Conservation (phyloP, 2,329 filamentous ascomycete species). For the Beauveria brongniartii region DNA sequence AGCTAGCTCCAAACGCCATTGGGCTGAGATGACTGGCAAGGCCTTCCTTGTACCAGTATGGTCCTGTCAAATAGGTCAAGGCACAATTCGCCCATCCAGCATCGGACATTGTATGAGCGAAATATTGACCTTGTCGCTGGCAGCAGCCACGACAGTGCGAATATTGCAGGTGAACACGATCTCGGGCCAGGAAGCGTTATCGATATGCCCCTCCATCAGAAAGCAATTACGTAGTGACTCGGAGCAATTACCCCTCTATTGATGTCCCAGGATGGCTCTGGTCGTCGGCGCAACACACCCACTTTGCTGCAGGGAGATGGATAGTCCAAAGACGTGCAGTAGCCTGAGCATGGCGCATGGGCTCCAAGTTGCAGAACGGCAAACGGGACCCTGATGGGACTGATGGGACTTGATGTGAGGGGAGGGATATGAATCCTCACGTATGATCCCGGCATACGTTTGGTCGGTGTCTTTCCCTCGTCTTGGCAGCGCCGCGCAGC, state of each 20-base stretch:
- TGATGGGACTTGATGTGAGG: neutral
- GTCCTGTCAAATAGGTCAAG: neutral
- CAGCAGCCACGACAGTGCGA: neutral
- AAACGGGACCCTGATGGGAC: conserved; percentile 2
- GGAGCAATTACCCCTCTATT: conserved; percentile 6
- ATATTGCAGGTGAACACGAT: neutral
- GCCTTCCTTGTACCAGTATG: neutral
- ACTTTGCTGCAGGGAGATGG: conserved; percentile 3
- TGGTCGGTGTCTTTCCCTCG: neutral
- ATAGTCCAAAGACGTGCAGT: conserved; percentile 4
- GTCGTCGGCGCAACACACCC: conserved; percentile 5
- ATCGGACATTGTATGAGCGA: neutral
- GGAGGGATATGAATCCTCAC: neutral
- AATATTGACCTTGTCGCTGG: neutral
- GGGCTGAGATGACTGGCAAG: neutral
- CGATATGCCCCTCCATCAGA: conserved; percentile 5
- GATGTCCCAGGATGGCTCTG: neutral
- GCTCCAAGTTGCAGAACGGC: neutral
- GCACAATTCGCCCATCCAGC: neutral
- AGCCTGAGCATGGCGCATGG: neutral
- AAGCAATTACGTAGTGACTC: neutral
- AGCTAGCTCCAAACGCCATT: neutral
- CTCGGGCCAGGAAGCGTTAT: neutral
- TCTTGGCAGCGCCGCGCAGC: neutral
- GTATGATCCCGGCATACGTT: neutral